Percentiles rank a stretch among this genome's conserved stretches.
Evolutionary conservation across 1,284 basidiomycete species (phyloP).

Genomic region (Ceratobasidium sp.): DNA sequence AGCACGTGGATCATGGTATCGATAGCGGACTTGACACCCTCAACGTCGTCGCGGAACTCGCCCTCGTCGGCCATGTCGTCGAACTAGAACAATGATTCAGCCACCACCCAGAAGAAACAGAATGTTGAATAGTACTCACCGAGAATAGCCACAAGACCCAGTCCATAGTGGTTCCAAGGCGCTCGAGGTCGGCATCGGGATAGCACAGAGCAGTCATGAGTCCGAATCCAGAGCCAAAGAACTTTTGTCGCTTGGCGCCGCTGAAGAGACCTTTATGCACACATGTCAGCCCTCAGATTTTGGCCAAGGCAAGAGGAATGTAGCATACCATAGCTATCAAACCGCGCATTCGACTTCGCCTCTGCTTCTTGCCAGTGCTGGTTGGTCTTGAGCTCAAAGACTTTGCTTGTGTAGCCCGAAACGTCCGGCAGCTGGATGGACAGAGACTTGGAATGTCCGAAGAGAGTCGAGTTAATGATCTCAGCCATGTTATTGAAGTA

Average conservation of each 20-base stretch:
- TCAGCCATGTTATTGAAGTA: background rate
- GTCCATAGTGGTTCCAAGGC: slow-evolving; percentile 58
- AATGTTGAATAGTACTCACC: slow-evolving; percentile 49
- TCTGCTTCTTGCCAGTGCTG: background rate
- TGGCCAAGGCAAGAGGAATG: background rate
- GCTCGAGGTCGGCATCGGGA: slow-evolving; percentile 57
- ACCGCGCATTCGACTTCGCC: background rate
- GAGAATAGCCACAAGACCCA: slow-evolving; percentile 62
- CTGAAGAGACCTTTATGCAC: slow-evolving; percentile 3
- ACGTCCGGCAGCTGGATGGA: background rate
- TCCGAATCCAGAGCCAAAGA: slow-evolving; percentile 52
- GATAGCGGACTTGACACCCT: slow-evolving; percentile 55
- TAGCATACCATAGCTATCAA: slow-evolving; percentile 8
- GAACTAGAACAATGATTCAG: slow-evolving; percentile 50
- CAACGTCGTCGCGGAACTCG: slow-evolving; percentile 56
- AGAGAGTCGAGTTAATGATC: background rate
- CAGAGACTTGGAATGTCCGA: background rate
- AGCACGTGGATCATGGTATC: slow-evolving; percentile 53
- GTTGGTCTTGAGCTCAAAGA: background rate
- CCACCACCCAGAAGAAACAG: background rate
- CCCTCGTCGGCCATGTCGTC: slow-evolving; percentile 61
- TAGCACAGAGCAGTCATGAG: slow-evolving; percentile 59
- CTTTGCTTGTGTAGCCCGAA: background rate
- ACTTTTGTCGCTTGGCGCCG: slow-evolving; percentile 37
- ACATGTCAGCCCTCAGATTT: too few species aligned